Evolutionary conservation across 2,329 filamentous ascomycete species (phyloP).

Genomic region (Lecanoromycetidae sp.): DNA sequence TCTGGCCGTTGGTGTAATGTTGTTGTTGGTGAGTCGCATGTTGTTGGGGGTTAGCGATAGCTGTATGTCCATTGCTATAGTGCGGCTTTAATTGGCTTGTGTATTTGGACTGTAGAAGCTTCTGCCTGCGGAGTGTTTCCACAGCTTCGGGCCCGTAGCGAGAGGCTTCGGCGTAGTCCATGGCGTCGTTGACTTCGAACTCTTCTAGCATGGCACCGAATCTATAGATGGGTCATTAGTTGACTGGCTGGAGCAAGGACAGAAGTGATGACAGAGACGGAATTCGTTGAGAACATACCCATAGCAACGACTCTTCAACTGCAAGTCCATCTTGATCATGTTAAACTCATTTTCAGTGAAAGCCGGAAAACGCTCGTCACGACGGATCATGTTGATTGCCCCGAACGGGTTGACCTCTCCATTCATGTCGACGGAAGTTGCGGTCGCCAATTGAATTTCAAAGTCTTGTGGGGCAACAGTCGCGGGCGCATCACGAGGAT

Average conservation of each 20-base stretch:
- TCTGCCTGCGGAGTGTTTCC: not conserved
- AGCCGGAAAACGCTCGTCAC: slow-evolving; percentile 55
- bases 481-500: slow-evolving; percentile 65
- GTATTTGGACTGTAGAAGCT: not conserved
- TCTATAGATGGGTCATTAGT: slow-evolving; percentile 25
- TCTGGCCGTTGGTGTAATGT: not conserved
- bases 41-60: too few species aligned
- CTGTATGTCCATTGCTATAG: not conserved
- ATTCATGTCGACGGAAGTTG: slow-evolving; percentile 67
- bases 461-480: slow-evolving; percentile 61
- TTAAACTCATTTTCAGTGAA: slow-evolving; percentile 58
- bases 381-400: slow-evolving; percentile 75
- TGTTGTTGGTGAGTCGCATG: too few species aligned
- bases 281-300: slow-evolving; percentile 49
- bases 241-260: not conserved
- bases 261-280: not conserved
- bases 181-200: slow-evolving; percentile 56
- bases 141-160: too few species aligned
- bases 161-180: too few species aligned
- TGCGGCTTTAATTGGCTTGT: not conserved
- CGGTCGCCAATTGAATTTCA: slow-evolving; percentile 60
- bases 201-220: slow-evolving; percentile 61
- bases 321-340: slow-evolving; percentile 59
- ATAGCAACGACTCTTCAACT: slow-evolving; percentile 78
- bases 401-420: slow-evolving; percentile 91